Evolutionary conservation across 2,329 filamentous ascomycete genomes (phyloP), one percentile per base, ranked within the genome.

Genomic region (Trichoderma sp.): DNA sequence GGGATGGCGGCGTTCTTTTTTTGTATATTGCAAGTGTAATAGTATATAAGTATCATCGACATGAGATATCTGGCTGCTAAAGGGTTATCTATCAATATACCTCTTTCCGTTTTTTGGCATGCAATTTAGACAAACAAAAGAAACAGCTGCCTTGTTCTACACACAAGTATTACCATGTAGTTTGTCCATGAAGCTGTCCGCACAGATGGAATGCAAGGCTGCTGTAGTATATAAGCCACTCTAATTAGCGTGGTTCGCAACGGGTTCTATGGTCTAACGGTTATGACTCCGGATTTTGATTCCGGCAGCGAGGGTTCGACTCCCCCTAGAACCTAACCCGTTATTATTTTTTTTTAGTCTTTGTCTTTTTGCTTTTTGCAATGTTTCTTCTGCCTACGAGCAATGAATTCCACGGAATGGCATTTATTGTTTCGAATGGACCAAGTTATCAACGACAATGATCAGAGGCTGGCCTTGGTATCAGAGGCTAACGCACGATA

Each of bases 221-320:
- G 3, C 1, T 20, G 3, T 34, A 17, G 7, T 67, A 68, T 68
- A 68, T 68, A 50, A 12, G 26, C 1, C 3, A 2, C 4, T 55
- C 36, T 64, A 64, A 32, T 36, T 43, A 36, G 55, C 67, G 67
- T 65, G 47, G 34, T 20, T 58, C 20, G 58, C 58, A 55, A 47
- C 59, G 11, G 70, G 70, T 71, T 62, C 70, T 71, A 55, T 71
- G 70, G 70, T 71, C 70, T 71, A 71, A 71, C 64, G 70, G 70
- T 70, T 70, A 70, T 70, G 66, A 72, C 71, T 72, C 53, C 68
- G 67, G 66, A 70, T 70, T 70, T 72, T 71, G 70, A 71, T 71
- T 71, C 70, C 64, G 65, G 63, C 70, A 71, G 70, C 63, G 70
- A 71, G 70, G 70, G 70, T 71, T 71, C 70, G 70, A 71, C 64